A percentile compares a stretch with the other conserved stretches of the same genome.
These are phyloP conservation scores for Boletellus sp. DNA, from an alignment of 768 basidiomycete genomes.

Conservation along the genomic window DNA sequence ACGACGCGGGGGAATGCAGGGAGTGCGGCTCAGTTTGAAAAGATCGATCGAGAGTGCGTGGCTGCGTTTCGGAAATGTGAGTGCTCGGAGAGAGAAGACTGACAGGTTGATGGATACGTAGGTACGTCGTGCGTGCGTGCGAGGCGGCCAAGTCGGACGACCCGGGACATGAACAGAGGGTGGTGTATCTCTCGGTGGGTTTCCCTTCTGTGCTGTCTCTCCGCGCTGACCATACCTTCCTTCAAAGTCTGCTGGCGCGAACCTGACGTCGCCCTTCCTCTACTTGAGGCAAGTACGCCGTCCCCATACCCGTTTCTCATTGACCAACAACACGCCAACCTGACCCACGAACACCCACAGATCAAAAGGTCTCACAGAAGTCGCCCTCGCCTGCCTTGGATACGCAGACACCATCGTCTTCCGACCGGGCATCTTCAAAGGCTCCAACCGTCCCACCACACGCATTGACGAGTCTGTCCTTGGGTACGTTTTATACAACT, in stretches of 20 bases:
- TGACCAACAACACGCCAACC: background rate
- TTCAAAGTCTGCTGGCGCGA: constrained; percentile 45
- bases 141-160: constrained; percentile 54
- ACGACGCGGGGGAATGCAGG: constrained; percentile 62
- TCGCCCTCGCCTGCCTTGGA: constrained; percentile 59
- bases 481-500: constrained; percentile 34
- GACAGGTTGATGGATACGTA: constrained; percentile 20
- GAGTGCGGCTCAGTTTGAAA: constrained; percentile 62
- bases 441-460: constrained; percentile 41
- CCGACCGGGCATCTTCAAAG: constrained; percentile 54
- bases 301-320: background rate
- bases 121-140: constrained; percentile 75
- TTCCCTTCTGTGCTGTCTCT: constrained; percentile 10
- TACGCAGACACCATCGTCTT: constrained; percentile 71
- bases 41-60: constrained; percentile 71
- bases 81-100: too few relatives aligned
- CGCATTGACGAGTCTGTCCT: constrained; percentile 40
- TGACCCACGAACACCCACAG: constrained; percentile 30
- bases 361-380: constrained; percentile 74
- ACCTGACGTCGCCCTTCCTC: constrained; percentile 46
- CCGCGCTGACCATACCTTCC: background rate
- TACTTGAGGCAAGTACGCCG: constrained; percentile 42
- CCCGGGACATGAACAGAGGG: constrained; percentile 45
- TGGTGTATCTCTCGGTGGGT: constrained; percentile 64
- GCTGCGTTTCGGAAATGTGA: too few relatives aligned